These are phyloP conservation scores for Zalerion maritima DNA, from an alignment of 495 filamentous ascomycete species.

Conservation along the genomic window DNA sequence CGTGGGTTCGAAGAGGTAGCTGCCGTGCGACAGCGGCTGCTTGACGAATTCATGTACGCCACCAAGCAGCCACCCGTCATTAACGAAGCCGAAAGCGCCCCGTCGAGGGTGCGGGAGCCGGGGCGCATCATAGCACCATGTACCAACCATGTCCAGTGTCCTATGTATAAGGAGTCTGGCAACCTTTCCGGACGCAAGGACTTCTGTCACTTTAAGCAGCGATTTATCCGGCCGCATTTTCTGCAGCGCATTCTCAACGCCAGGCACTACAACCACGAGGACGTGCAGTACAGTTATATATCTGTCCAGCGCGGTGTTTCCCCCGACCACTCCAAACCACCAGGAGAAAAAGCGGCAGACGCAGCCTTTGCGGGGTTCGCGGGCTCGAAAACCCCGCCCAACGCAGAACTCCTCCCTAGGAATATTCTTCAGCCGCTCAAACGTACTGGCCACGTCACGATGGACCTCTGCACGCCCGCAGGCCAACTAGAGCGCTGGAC, in stretches of 20 bases:
- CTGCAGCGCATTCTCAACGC: slow-evolving; percentile 64
- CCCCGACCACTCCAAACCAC: slow-evolving; percentile 1
- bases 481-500: slow-evolving; percentile 91
- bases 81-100: slow-evolving; percentile 13
- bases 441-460: slow-evolving; percentile 67
- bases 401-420: slow-evolving; percentile 62
- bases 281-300: slow-evolving; percentile 77
- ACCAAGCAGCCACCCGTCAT: slow-evolving; percentile 28
- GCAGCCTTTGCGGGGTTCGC: slow-evolving; percentile 29
- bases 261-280: slow-evolving; percentile 65
- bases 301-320: slow-evolving; percentile 60
- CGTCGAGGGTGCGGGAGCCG: slow-evolving; percentile 33
- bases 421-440: slow-evolving; percentile 70
- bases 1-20: slow-evolving; percentile 87
- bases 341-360: slow-evolving; percentile 15
- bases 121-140: slow-evolving; percentile 95
- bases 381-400: slow-evolving; percentile 16
- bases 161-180: slow-evolving; percentile 67
- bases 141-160: slow-evolving; percentile 78
- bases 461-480: slow-evolving; percentile 81
- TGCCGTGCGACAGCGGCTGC: slow-evolving; percentile 59
- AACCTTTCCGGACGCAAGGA: slow-evolving; percentile 60
- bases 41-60: slow-evolving; percentile 60
- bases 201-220: slow-evolving; percentile 80
- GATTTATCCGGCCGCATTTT: slow-evolving; percentile 71